Conservation (phyloP, 768 basidiomycete species). For the Infundibulicybe gibba region DNA sequence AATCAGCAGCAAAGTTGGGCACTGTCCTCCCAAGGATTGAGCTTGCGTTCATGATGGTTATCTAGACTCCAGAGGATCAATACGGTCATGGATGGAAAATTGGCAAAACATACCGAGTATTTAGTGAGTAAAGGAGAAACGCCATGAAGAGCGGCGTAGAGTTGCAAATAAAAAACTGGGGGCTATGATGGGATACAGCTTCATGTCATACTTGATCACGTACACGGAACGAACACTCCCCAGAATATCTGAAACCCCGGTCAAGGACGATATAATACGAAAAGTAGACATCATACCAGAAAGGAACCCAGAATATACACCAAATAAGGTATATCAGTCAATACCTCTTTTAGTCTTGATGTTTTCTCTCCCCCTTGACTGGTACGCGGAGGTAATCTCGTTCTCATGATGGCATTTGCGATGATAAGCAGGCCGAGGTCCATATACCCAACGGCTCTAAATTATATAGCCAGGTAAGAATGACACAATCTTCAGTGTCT, state of each 20-base stretch:
- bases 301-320: constrained; percentile 38
- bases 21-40: constrained; percentile 57
- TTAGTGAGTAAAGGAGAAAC: constrained; percentile 35
- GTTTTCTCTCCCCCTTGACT: constrained; percentile 10
- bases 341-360: constrained; percentile 26
- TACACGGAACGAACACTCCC: constrained; percentile 51
- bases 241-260: constrained; percentile 32
- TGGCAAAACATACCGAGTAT: constrained; percentile 31
- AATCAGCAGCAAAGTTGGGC: constrained; percentile 51
- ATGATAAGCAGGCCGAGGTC: constrained; percentile 38
- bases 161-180: constrained; percentile 49
- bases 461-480: constrained; percentile 13
- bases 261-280: background rate
- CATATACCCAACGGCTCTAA: constrained; percentile 42
- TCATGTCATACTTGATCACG: constrained; percentile 8
- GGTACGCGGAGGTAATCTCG: constrained; percentile 31
- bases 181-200: constrained; percentile 1
- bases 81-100: background rate
- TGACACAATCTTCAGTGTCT: constrained; percentile 15
- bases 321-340: constrained; percentile 39
- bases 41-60: constrained; percentile 49
- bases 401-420: constrained; percentile 40
- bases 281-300: constrained; percentile 18
- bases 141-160: constrained; percentile 38
- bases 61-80: constrained; percentile 18